Base-by-base conservation (phyloP, 202 grass and related monocot species). In the Setaria italica region DNA sequence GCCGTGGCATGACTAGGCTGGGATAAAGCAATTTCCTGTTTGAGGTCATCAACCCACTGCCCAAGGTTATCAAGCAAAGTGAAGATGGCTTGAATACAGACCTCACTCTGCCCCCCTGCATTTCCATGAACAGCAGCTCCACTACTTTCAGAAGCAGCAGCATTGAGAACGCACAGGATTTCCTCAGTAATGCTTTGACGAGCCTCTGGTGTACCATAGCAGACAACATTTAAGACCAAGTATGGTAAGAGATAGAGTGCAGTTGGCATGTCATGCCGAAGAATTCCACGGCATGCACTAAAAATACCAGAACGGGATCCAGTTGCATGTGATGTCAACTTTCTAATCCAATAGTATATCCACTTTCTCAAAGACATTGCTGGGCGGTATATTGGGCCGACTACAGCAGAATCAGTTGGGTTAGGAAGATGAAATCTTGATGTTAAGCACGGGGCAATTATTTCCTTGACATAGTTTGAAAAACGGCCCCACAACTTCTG, bases 21-120 rank as follows among this genome's bases (percentile, higher is more conserved):
- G 71, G 91, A 92, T 41, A 99, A 87, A 86, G 90, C 90, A 87
- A 94, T 95, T 82, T 95, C 84, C 76, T 98, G 96, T 83, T 91
- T 99, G 67, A 99, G 85, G 85, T 99, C 96, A 89, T 95, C 96
- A 84, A 99, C 96, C 96, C 96, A 95, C 74, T 99, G 93, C 54
- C 91, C 96, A 63, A 99, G 93, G 86, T 99, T 95, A 90, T 99
- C 96, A 56, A 99, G 96, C 66, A 99, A 88, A 80, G 96, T 99
- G 75, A 99, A 99, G 76, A 98, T 91, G 58, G 91, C 93, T 89
- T 98, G 96, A 76, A 98, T 84, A 86, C 93, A 98, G 45, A 98
- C 88, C 73, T 98, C 96, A 82, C 88, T 95, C 76, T 98, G 96
- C 12, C 91, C 88, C 45, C 84, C 88, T 76, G 90, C 89, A 84